Conservation (phyloP, 1,284 basidiomycete species). For the Mycena sp. region DNA sequence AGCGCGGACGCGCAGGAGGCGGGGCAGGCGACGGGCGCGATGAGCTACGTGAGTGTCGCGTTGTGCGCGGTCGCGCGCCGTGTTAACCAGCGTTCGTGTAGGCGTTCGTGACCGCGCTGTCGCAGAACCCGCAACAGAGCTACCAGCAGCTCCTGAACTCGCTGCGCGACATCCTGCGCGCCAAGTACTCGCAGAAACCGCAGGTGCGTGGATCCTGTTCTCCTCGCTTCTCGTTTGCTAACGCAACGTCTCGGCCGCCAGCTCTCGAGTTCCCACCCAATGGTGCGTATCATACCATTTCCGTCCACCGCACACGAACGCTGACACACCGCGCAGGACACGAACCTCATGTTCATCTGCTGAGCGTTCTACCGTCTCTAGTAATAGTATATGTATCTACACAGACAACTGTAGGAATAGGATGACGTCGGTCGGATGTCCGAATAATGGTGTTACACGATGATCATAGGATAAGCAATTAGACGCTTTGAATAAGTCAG, state of each 20-base stretch:
- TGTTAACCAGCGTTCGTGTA: slow-evolving; percentile 33
- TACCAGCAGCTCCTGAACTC: slow-evolving; percentile 83
- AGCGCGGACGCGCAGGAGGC: slow-evolving; percentile 89
- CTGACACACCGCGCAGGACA: slow-evolving; percentile 51
- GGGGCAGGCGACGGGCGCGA: slow-evolving; percentile 88
- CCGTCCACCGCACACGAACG: neutral
- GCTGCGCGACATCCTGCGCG: slow-evolving; percentile 67
- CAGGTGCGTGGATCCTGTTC: slow-evolving; percentile 58
- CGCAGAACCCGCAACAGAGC: slow-evolving; percentile 77
- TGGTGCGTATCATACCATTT: slow-evolving; percentile 55
- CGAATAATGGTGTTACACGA: no score
- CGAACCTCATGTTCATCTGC: slow-evolving; percentile 63
- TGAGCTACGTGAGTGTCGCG: slow-evolving; percentile 74
- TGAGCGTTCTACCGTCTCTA: slow-evolving; percentile 25
- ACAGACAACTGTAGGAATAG: no score
- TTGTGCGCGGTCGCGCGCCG: no score
- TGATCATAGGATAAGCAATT: slow-evolving; percentile 4
- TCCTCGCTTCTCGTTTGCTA: neutral
- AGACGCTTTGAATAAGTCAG: no score
- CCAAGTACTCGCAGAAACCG: slow-evolving; percentile 88
- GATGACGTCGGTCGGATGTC: no score
- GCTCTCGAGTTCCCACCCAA: slow-evolving; percentile 82
- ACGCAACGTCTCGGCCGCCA: slow-evolving; percentile 35
- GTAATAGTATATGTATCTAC: neutral
- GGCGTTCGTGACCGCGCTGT: slow-evolving; percentile 80